Percentiles rank a stretch among this genome's conserved stretches.
phyloP scores from a whole-genome alignment of 2,329 filamentous ascomycete species.

The Aspergillus vadensis region DNA sequence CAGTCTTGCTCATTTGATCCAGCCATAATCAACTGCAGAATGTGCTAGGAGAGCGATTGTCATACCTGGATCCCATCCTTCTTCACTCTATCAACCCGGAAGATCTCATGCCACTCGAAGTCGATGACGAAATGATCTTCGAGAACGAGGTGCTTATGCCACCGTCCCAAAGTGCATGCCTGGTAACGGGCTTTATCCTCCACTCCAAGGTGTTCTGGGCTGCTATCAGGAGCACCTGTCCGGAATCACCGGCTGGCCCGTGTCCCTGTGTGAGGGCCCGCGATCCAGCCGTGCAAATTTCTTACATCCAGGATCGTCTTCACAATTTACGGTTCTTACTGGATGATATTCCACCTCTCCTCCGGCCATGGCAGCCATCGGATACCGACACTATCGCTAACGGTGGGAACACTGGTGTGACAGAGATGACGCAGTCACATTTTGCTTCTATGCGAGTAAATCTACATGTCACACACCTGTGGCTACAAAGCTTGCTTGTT shows the following conservation, averaged over 20 bases:
- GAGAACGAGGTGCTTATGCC: slow-evolving; percentile 18
- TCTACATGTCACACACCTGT: slow-evolving; percentile 42
- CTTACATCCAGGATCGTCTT: slow-evolving; percentile 29
- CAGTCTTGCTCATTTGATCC: not conserved
- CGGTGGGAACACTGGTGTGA: no score
- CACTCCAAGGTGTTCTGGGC: slow-evolving; percentile 33
- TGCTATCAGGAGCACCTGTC: slow-evolving; percentile 7
- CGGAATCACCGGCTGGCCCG: slow-evolving; percentile 1
- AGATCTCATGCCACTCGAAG: slow-evolving; percentile 34
- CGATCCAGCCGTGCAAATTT: slow-evolving; percentile 13
- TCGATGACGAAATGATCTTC: slow-evolving; percentile 38
- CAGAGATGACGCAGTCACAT: slow-evolving; percentile 15
- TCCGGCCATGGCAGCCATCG: slow-evolving; percentile 1
- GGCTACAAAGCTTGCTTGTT: slow-evolving; percentile 40
- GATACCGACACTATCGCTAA: not conserved
- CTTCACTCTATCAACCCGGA: slow-evolving; percentile 35
- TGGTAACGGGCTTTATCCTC: slow-evolving; percentile 33
- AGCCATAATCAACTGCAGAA: slow-evolving; percentile 26
- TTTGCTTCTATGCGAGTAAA: slow-evolving; percentile 36
- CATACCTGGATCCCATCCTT: slow-evolving; percentile 32
- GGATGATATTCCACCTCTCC: not conserved
- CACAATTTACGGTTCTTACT: slow-evolving; percentile 30
- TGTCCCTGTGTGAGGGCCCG: slow-evolving; percentile 14
- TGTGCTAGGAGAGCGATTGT: slow-evolving; percentile 26
- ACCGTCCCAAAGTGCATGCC: slow-evolving; percentile 18